Base-by-base conservation (phyloP, 768 basidiomycete genomes). In the Russula virescens region DNA sequence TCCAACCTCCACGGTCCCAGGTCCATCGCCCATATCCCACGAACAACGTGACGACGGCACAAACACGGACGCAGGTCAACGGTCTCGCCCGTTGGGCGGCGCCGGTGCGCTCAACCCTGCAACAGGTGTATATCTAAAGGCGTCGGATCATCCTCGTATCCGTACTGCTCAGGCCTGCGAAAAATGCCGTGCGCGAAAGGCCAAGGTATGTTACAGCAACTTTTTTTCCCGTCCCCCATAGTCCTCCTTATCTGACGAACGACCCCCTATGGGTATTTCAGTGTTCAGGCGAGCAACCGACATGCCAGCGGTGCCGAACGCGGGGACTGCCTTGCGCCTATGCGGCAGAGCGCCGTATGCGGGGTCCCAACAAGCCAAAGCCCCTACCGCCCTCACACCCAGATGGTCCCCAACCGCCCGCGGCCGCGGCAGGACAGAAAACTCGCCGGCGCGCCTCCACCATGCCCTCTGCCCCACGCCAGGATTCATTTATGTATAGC, bases 91-190 rank as follows among this genome's bases (percentile, higher is more conserved):
- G 46, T 65, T 58, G 65, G 62, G 56, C 18, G 45, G 73, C 77
- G 5, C 83, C 0, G 86, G 86, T 43, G 83, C 84, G 0, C 76
- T 88, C 42, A 84, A 88, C 71, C 83, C 83, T 1, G 66, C 77
- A 2, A 87, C 86, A 0, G 84, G 84, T n/a, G 80, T 86, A 47
- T 87, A 86, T 68, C 85, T 86, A 71, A 80, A 79, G 18, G 80
- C 83, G 0, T 79, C 83, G 0, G 85, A 87, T 66, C 83, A 85
- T 60, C 81, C 85, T 1, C 79, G 87, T 0, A 73, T 87, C 34
- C 80, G 88, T 54, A 89, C 88, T 0, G 83, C 84, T 0, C 87
- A 89, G 68, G 87, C 87, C 3, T 90, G 88, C 73, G 84, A 89
- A 68, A 86, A 86, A 70, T 89, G 88, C 71, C 80, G 88, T 16